These are phyloP conservation scores for Fagopyrum tataricum DNA, from an alignment of 148 eudicot genomes.

Conservation along the genomic window DNA sequence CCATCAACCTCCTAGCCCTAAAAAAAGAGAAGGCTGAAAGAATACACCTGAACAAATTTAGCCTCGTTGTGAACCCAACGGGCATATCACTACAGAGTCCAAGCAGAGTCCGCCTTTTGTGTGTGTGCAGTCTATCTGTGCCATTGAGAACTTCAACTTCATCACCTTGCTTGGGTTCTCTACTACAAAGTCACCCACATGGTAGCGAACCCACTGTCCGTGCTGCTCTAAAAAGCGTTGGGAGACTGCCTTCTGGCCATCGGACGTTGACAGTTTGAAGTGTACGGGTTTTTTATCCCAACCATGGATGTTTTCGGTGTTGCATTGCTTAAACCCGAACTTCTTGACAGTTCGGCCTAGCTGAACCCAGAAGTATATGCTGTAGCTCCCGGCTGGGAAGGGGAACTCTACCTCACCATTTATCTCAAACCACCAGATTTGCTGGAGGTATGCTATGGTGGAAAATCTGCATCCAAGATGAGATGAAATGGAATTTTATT, in stretches of 20 bases:
- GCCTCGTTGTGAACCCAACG: constrained; percentile 34
- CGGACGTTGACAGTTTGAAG: constrained; percentile 12
- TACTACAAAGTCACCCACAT: constrained; percentile 17
- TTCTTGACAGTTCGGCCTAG: constrained; percentile 13
- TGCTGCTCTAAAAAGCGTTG: constrained; percentile 15
- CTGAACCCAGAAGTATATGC: constrained; percentile 17
- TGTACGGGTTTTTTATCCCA: constrained; percentile 17
- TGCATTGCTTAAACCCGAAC: constrained; percentile 9
- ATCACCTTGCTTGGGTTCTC: constrained; percentile 7
- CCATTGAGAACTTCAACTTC: constrained; percentile 16
- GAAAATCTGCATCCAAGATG: constrained; percentile 9
- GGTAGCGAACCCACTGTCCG: constrained; percentile 13
- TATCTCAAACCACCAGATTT: constrained; percentile 19
- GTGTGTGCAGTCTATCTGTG: constrained; percentile 18
- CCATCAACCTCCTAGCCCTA: constrained; percentile 4
- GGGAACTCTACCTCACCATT: constrained; percentile 18
- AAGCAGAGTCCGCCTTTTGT: constrained; percentile 18
- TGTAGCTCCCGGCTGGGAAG: constrained; percentile 14
- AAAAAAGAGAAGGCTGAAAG: constrained; percentile 5
- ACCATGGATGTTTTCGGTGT: constrained; percentile 13
- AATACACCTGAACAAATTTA: constrained; percentile 46
- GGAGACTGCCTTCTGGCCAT: constrained; percentile 11
- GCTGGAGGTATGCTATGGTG: constrained; percentile 16
- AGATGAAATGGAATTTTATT: not conserved
- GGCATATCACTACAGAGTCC: constrained; percentile 15